Evolutionary conservation across 495 filamentous ascomycete genomes (phyloP).

Genomic region (Trichoderma gamsii): DNA sequence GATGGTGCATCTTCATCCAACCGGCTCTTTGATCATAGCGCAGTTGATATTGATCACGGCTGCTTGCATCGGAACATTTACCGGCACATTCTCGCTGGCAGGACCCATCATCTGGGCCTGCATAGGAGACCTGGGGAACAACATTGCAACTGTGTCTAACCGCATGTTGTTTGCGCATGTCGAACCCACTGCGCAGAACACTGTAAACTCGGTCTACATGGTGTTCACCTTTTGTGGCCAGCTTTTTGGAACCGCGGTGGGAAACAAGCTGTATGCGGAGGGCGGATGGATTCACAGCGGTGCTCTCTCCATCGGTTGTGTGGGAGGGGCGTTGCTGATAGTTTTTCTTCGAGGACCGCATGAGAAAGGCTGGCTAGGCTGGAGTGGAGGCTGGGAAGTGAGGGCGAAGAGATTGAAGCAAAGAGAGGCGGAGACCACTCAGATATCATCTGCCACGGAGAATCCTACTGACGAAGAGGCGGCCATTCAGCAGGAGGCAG

Average conservation of each 20-base stretch:
- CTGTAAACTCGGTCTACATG: constrained; percentile 67
- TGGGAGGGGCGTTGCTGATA: constrained; percentile 48
- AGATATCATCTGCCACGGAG: not conserved
- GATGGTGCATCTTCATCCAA: constrained; percentile 61
- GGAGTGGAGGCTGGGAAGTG: constrained; percentile 61
- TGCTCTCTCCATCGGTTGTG: constrained; percentile 5
- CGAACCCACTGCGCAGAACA: constrained; percentile 63
- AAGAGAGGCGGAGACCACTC: constrained; percentile 15
- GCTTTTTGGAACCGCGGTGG: constrained; percentile 51
- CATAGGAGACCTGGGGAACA: constrained; percentile 64
- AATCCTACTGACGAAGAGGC: not conserved
- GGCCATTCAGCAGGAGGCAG: not conserved
- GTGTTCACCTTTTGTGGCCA: constrained; percentile 17
- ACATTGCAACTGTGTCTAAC: constrained; percentile 72
- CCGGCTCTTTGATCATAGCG: constrained; percentile 61
- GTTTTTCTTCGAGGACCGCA: constrained; percentile 53
- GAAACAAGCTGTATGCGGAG: constrained; percentile 38
- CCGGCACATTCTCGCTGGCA: constrained; percentile 57
- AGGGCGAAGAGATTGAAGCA: constrained; percentile 29
- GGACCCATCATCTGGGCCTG: constrained; percentile 73
- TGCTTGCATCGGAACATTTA: constrained; percentile 63
- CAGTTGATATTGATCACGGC: constrained; percentile 52
- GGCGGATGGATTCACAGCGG: constrained; percentile 15
- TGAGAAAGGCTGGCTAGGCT: constrained; percentile 69
- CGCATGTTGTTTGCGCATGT: constrained; percentile 64